These are phyloP conservation scores for Pyrus betulifolia DNA, from an alignment of 306 rosid genomes.

Conservation along the genomic window DNA sequence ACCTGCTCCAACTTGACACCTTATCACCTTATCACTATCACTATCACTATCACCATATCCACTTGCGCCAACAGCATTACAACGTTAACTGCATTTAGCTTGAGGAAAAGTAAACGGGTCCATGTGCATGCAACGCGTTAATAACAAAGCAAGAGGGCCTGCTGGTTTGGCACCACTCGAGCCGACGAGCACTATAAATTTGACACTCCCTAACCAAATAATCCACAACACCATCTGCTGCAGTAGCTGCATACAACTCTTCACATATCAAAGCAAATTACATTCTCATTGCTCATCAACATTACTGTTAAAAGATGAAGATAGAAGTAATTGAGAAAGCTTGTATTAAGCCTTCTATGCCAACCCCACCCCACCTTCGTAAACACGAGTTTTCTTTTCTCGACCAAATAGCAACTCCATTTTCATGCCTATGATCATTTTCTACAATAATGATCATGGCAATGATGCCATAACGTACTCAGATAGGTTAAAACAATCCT, in stretches of 20 bases:
- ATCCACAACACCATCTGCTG: too few species aligned
- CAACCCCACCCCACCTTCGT: slow-evolving; percentile 23
- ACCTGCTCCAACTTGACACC: too few species aligned
- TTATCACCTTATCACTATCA: too few species aligned
- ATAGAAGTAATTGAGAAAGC: neutral
- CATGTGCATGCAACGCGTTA: too few species aligned
- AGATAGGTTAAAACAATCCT: neutral
- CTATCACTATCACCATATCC: too few species aligned
- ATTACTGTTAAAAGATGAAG: neutral
- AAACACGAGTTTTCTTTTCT: slow-evolving; percentile 17
- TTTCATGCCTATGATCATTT: slow-evolving; percentile 19
- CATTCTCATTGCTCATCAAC: neutral
- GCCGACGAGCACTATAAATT: too few species aligned
- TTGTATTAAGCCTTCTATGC: slow-evolving; percentile 9
- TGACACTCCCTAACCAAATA: too few species aligned
- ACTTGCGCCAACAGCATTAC: neutral
- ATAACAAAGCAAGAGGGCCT: too few species aligned
- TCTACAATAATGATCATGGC: neutral
- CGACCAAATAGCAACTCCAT: slow-evolving; percentile 13
- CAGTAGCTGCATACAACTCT: neutral
- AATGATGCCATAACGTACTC: neutral
- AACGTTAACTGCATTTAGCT: too few species aligned
- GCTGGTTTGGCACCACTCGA: too few species aligned
- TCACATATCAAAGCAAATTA: neutral
- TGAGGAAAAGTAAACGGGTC: neutral